Evolutionary conservation across 2,329 filamentous ascomycete genomes (phyloP), one percentile per base, ranked within the genome.

Genomic region (Dissoconium aciculare): DNA sequence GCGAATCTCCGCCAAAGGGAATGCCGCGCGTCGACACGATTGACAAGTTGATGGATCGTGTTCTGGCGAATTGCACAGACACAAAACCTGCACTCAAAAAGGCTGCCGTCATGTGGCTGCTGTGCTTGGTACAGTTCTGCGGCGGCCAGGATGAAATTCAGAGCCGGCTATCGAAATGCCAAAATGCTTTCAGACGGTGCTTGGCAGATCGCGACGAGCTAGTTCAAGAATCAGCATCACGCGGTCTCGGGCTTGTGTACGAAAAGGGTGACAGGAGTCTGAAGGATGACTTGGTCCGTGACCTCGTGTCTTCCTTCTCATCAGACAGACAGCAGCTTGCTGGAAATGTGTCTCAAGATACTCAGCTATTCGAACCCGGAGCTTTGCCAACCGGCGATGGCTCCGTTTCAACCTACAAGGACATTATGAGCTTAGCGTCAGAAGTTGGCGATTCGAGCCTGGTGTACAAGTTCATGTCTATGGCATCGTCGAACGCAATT

Each of bases 391-490:
- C 85, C 0, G 83, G 85, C 3, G 83, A 93, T 41, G 84, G 84
- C 5, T 82, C 84, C 0, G 71, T 95, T 33, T 94, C 83, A 0
- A 95, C 87, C 0, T 98, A 98, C 61, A 93, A 92, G 52, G 89
- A 98, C 49, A 95, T 98, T 42, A 80, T 98, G 55, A 89, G 69
- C 43, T 64, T 98, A 28, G 89, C 89, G n/a, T 82, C 87, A 26
- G 89, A 98, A 57, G 85, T 94, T 17, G 89, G 89, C 8, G 87
- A 98, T 47, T 87, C 89, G 35, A 85, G 80, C 44, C 64, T 98
- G n/a, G 81, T 95, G 1, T 98, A 98, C 61, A 83, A 85, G 38
- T 95, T 98, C 59, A 98, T 98, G 89, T 87, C 85, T 1, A 67
- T 98, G 43, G 89, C 89, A 3, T 83, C 84, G 2, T 93, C 94